A percentile compares a stretch with the other conserved stretches of the same genome.
Conservation (phyloP, 1,284 basidiomycete species). For the Apiotrichum sp. region DNA sequence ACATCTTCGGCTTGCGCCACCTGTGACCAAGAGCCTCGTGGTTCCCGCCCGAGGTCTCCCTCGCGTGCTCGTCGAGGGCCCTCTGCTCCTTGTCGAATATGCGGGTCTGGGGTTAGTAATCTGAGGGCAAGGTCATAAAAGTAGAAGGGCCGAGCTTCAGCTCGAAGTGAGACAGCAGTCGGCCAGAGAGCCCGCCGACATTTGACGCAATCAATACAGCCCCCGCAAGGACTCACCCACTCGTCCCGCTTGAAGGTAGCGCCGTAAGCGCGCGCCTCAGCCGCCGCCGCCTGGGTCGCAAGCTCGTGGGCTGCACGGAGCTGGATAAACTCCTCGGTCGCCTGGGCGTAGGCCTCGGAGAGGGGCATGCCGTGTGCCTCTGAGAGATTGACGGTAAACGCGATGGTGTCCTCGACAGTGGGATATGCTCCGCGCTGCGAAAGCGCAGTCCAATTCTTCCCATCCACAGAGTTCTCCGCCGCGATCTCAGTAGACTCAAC, state of each 20-base stretch:
- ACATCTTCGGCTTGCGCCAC: constrained; percentile 25
- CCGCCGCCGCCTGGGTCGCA: constrained; percentile 64
- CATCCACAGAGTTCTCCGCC: constrained; percentile 55
- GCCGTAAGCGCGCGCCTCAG: constrained; percentile 75
- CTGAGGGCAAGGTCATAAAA: constrained; percentile 1
- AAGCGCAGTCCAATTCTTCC: constrained; percentile 64
- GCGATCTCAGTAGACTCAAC: constrained; percentile 57
- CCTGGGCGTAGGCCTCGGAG: constrained; percentile 70
- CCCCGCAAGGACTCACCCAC: constrained; percentile 33
- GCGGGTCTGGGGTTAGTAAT: constrained; percentile 23
- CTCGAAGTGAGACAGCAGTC: too few species aligned
- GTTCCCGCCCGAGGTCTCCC: background rate
- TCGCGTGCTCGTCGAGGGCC: constrained; percentile 14
- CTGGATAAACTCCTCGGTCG: constrained; percentile 77
- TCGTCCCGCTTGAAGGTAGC: constrained; percentile 46
- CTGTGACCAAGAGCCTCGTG: background rate
- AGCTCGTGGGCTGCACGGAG: constrained; percentile 79
- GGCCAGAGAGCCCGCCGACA: too few species aligned
- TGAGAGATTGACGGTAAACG: constrained; percentile 73
- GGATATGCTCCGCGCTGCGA: constrained; percentile 77
- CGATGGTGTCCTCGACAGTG: constrained; percentile 76
- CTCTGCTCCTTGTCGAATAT: constrained; percentile 29
- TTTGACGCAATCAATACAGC: background rate
- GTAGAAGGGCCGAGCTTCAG: too few species aligned
- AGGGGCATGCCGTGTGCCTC: constrained; percentile 60